Base-by-base conservation (phyloP, 1,284 basidiomycete genomes). In the Apiotrichum veenhuisii region DNA sequence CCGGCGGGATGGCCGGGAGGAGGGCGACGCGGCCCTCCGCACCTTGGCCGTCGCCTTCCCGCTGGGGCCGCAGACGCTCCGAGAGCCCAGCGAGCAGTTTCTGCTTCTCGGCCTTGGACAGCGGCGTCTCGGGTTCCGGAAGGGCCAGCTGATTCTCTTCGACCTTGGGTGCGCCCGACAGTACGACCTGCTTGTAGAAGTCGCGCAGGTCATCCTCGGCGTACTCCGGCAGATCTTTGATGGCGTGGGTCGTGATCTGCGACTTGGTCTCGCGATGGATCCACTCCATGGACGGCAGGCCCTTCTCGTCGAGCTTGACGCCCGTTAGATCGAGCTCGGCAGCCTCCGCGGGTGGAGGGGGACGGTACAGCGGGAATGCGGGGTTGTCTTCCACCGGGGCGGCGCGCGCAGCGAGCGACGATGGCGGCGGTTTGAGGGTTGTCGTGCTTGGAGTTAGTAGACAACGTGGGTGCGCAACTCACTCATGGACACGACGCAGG, bases 131-230 rank as follows among this genome's bases (percentile, higher is more conserved):
- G n/a, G 59, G 54, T 10, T 54, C 52, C 34, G 53, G 58, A 50
- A 54, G 50, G 51, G 40, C 27, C n/a, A 41, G 47, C 34, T 60
- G 37, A 33, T 54, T 33, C 42, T 51, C 33, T 3, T 51, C 27
- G 9, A 54, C 56, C 51, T 55, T 56, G 11, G 57, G 58, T 0
- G 37, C 38, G 3, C 69, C 70, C 1, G 64, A 63, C 26, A 63
- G 54, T 5, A 73, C 66, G 17, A 73, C 50, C 41, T 62, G 59
- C 25, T 44, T 50, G 57, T 73, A 73, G 54, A 73, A 73, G 9
- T 50, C 49, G 33, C 66, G 58, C 42, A 73, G 54, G 12, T 63
- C 66, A 1, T 65, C 59, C 52, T 73, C 71, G 20, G 57, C 44
- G 30, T 62, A 58, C 45, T 64, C 62, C 14, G 65, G 62, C n/a